phyloP scores from a whole-genome alignment of 306 rosid species.

The Glycyrrhiza uralensis region DNA sequence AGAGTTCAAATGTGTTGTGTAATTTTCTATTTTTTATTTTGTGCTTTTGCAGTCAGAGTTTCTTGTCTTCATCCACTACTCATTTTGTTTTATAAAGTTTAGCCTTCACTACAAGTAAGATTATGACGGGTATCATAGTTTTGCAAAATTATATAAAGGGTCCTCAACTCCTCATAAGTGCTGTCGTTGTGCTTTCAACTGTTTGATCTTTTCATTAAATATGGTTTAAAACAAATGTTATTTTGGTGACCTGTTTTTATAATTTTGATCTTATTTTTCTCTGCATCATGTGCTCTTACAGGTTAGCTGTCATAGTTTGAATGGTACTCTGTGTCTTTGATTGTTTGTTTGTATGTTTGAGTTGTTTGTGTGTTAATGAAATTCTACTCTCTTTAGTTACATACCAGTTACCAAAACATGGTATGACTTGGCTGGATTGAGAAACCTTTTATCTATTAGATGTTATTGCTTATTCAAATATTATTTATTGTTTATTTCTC shows the following conservation, averaged over 20 bases:
- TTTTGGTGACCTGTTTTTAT: background rate
- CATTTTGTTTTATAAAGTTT: background rate
- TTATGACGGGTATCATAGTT: background rate
- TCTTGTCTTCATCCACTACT: background rate
- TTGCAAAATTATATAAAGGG: background rate
- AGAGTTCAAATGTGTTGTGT: too few relatives aligned
- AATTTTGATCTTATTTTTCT: background rate
- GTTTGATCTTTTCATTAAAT: background rate
- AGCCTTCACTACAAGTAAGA: background rate
- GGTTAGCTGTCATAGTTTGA: background rate
- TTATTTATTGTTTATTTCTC: background rate
- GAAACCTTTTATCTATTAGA: background rate
- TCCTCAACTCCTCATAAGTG: background rate
- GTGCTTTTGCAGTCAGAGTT: background rate
- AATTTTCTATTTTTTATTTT: too few relatives aligned
- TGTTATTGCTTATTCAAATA: background rate
- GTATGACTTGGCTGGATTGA: background rate
- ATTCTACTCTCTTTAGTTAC: background rate
- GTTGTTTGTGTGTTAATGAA: constrained; percentile 2
- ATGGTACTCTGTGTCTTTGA: background rate
- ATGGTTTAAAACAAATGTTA: background rate
- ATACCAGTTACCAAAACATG: background rate
- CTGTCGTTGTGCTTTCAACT: background rate
- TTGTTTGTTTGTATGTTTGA: background rate
- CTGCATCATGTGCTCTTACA: background rate